Percentiles rank a stretch among this genome's conserved stretches.
Evolutionary conservation across 345 rosid species (phyloP).

Genomic region (Noccaea caerulescens): DNA sequence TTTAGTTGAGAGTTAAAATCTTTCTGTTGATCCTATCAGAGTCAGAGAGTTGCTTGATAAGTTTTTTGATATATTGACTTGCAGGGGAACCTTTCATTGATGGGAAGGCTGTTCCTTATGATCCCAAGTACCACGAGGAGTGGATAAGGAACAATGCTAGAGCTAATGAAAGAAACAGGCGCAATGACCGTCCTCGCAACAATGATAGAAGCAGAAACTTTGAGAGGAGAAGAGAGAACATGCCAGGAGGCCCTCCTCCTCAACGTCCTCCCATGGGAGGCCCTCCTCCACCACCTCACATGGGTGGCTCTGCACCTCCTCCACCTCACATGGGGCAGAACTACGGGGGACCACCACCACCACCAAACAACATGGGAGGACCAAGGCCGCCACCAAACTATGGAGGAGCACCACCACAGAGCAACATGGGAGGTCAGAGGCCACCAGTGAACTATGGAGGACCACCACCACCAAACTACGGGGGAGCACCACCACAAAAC

Average conservation of each 20-base stretch:
- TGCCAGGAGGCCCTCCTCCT: slow-evolving; percentile 48
- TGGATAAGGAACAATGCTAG: slow-evolving; percentile 93
- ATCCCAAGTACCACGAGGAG: slow-evolving; percentile 94
- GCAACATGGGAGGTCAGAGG: slow-evolving; percentile 41
- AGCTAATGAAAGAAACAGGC: slow-evolving; percentile 88
- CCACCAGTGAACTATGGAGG: slow-evolving; percentile 44
- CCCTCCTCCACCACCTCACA: slow-evolving; percentile 31
- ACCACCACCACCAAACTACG: slow-evolving; percentile 32
- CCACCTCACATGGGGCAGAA: slow-evolving; percentile 42
- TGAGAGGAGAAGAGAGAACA: slow-evolving; percentile 89
- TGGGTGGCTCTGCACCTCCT: slow-evolving; percentile 42
- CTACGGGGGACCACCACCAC: slow-evolving; percentile 40
- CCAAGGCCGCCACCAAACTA: slow-evolving; percentile 40
- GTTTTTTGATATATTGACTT: neutral
- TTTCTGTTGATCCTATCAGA: neutral
- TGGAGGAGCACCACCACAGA: slow-evolving; percentile 25
- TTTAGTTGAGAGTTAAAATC: slow-evolving; percentile 12
- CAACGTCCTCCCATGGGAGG: slow-evolving; percentile 49
- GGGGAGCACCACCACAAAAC: slow-evolving; percentile 31
- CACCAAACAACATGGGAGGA: slow-evolving; percentile 38
- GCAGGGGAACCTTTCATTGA: slow-evolving; percentile 94
- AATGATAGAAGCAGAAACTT: slow-evolving; percentile 81
- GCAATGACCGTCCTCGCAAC: slow-evolving; percentile 80
- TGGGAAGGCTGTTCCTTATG: slow-evolving; percentile 95
- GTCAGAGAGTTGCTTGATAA: slow-evolving; percentile 4